Conservation (phyloP, 768 basidiomycete species). For the Leccinum boreale region DNA sequence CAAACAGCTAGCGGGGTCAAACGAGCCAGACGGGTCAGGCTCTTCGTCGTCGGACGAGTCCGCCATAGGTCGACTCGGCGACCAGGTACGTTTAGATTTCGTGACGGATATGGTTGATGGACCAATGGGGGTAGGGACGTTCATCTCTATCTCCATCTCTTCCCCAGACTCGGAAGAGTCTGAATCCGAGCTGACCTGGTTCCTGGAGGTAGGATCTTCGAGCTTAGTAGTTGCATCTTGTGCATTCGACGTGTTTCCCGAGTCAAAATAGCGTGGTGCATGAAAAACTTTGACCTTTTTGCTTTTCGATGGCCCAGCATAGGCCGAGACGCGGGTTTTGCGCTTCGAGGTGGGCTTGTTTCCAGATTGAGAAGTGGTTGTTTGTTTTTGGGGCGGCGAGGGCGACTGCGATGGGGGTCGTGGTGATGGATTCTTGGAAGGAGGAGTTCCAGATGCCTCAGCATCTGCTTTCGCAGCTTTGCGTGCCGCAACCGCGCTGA, state of each 20-base stretch:
- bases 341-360: slow-evolving; percentile 42
- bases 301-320: slow-evolving; percentile 19
- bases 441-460: slow-evolving; percentile 10
- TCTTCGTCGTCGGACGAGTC: slow-evolving; percentile 51
- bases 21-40: slow-evolving; percentile 2
- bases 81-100: slow-evolving; percentile 45
- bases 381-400: slow-evolving; percentile 11
- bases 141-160: slow-evolving; percentile 18
- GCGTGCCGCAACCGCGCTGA: slow-evolving; percentile 72
- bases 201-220: slow-evolving; percentile 35
- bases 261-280: slow-evolving; percentile 34
- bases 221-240: slow-evolving; percentile 11
- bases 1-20: neutral
- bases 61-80: slow-evolving; percentile 49
- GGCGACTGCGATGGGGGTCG: slow-evolving; percentile 2
- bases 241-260: slow-evolving; percentile 30
- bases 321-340: slow-evolving; percentile 34
- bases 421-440: slow-evolving; percentile 13
- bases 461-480: slow-evolving; percentile 50
- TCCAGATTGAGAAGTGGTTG: neutral
- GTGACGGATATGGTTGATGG: slow-evolving; percentile 13
- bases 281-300: slow-evolving; percentile 31
- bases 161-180: slow-evolving; percentile 24
- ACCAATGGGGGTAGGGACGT: slow-evolving; percentile 13
- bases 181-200: slow-evolving; percentile 34